Evolutionary conservation across 768 basidiomycete genomes (phyloP).

Genomic region (Glaciozyma martinii): DNA sequence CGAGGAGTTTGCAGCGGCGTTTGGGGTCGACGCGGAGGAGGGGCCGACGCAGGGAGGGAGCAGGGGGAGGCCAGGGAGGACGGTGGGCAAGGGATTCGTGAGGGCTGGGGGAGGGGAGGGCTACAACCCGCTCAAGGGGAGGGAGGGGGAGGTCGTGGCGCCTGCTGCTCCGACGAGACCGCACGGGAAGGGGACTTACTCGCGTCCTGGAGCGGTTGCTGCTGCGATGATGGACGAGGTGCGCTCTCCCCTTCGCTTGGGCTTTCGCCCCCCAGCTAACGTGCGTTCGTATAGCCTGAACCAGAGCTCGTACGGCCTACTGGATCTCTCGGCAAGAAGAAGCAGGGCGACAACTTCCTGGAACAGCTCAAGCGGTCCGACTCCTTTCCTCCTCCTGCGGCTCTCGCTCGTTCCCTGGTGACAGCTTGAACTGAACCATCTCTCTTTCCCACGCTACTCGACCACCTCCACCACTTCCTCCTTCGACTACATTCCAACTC

Average conservation of each 20-base stretch:
- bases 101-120: conserved; percentile 50
- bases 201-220: conserved; percentile 13
- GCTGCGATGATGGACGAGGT: conserved; percentile 11
- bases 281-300: conserved; percentile 15
- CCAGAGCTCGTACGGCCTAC: conserved; percentile 3
- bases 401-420: neutral
- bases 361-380: conserved; percentile 87
- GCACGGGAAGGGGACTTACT: conserved; percentile 6
- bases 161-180: conserved; percentile 2
- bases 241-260: conserved; percentile 4
- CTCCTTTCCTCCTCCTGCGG: conserved; percentile 2
- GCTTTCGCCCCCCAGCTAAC: conserved; percentile 20
- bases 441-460: neutral
- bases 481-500: neutral
- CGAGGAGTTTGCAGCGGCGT: conserved; percentile 67
- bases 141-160: neutral
- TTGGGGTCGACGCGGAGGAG: conserved; percentile 59
- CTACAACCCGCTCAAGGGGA: conserved; percentile 39
- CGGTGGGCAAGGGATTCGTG: conserved; percentile 48
- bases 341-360: conserved; percentile 82
- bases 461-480: neutral
- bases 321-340: conserved; percentile 53
- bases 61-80: conserved; percentile 1
- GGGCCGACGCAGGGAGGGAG: conserved; percentile 45
- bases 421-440: conserved; percentile 1